phyloP scores from a whole-genome alignment of 208 protist genomes.

The Wallacemonas sp. region DNA sequence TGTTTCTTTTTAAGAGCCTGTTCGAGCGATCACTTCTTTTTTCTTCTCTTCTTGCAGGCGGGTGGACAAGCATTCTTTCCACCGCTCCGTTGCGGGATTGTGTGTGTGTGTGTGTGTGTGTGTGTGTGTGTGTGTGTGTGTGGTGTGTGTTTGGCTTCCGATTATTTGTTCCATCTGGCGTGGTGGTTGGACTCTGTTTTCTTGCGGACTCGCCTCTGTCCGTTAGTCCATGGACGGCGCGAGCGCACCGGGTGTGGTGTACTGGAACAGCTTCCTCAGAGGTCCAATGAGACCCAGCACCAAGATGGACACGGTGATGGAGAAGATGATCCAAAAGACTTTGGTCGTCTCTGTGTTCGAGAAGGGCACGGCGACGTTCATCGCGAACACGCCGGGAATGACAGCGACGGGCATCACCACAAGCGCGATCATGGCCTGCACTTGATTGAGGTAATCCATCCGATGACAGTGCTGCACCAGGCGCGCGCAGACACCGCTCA shows the following conservation, averaged over 20 bases:
- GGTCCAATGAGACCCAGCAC: slow-evolving; percentile 40
- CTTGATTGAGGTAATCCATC: slow-evolving; percentile 85
- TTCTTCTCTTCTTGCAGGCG: no score
- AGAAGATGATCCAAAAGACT: slow-evolving; percentile 53
- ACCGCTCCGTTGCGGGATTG: no score
- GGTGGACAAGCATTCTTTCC: no score
- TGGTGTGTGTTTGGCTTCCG: no score
- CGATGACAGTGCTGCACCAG: slow-evolving; percentile 80
- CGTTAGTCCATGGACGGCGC: slow-evolving; percentile 45
- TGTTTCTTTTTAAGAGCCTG: no score
- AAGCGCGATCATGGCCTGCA: slow-evolving; percentile 74
- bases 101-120: no score
- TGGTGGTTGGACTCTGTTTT: no score
- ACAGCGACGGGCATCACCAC: slow-evolving; percentile 79
- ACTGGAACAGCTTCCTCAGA: slow-evolving; percentile 50
- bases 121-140: neutral
- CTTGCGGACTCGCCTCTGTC: no score
- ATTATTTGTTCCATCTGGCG: no score
- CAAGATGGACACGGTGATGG: slow-evolving; percentile 50
- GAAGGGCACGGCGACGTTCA: slow-evolving; percentile 77
- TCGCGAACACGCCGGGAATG: slow-evolving; percentile 70
- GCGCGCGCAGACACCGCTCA: slow-evolving; percentile 76
- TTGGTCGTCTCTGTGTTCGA: slow-evolving; percentile 29
- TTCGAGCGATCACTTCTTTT: no score
- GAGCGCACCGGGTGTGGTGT: slow-evolving; percentile 61